phyloP scores from a whole-genome alignment of 306 rosid species.

The Prunus persica region DNA sequence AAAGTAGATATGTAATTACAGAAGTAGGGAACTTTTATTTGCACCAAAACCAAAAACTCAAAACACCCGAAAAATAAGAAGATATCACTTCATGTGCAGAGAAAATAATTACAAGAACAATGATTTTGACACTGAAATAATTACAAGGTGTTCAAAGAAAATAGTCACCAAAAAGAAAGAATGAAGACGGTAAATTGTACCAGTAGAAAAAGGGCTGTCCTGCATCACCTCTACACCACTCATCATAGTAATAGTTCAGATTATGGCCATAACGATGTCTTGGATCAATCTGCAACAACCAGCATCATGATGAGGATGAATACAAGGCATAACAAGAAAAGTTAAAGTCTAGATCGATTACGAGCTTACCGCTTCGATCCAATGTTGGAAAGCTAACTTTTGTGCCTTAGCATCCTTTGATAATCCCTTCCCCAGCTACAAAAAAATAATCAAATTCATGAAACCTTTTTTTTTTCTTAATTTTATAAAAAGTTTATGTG shows the following conservation, averaged over 20 bases:
- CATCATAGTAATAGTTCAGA: constrained; percentile 38
- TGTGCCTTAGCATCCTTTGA: constrained; percentile 37
- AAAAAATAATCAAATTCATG: neutral
- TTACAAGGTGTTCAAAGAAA: too few relatives aligned
- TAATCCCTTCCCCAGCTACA: constrained; percentile 46
- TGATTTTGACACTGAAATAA: too few relatives aligned
- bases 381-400: constrained; percentile 47
- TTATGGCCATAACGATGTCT: constrained; percentile 50
- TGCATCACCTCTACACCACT: constrained; percentile 36
- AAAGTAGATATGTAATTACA: neutral
- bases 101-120: too few relatives aligned
- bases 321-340: neutral
- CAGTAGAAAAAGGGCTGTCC: constrained; percentile 47
- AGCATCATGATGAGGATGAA: neutral
- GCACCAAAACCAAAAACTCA: too few relatives aligned
- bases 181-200: constrained; percentile 5
- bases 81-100: too few relatives aligned
- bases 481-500: neutral
- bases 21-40: too few relatives aligned
- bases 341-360: neutral
- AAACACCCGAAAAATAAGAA: too few relatives aligned
- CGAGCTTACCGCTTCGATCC: constrained; percentile 48
- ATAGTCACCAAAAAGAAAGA: too few relatives aligned
- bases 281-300: constrained; percentile 40
- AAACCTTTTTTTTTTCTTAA: neutral